Evolutionary conservation across 345 rosid genomes (phyloP), one percentile per base, ranked within the genome.

Genomic region (Linum lewisii): DNA sequence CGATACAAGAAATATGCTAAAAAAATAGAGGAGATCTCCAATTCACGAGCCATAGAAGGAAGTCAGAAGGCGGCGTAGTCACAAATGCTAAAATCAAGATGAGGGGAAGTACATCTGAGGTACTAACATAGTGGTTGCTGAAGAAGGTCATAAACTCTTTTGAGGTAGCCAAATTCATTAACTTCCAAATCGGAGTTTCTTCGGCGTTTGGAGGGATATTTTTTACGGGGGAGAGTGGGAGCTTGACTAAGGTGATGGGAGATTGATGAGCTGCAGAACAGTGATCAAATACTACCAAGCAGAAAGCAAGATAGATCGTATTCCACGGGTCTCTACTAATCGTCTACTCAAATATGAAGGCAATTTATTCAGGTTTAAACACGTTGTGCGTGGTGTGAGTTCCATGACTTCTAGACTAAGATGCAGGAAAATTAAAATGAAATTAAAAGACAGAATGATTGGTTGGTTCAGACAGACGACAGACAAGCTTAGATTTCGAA

Each of bases 161-260:
- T 53, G 22, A 53, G 57, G 4, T 53, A 53, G 13, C 22, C 22
- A 6, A 53, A 22, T 2, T 53, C 7, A 7, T 7, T 6, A 2
- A 13, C 23, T 10, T 19, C 23, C 24, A 53, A 21, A 23, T 53
- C 57, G 23, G 57, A n/a, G 23, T 18, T 22, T 22, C 57, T 7
- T 53, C 57, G 1, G 57, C 57, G 1, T 6, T 13, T 18, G 1
- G 22, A 1, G 57, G 57, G 57, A 53, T 22, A 22, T 19, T 13
- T 53, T 53, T 5, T 2, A 53, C 24, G 19, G 21, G 21, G 4
- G 57, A 23, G 22, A 53, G 22, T n/a, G 21, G 57, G 24, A 53
- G 57, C 22, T 19, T 19, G 22, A 53, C 57, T 23, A 69, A 63
- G 3, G 20, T 7, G 8, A 66, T 59, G 29, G 50, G 55, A 22